Conservation (phyloP, 305 asterid species). For the Stenogyne calaminthoides region DNA sequence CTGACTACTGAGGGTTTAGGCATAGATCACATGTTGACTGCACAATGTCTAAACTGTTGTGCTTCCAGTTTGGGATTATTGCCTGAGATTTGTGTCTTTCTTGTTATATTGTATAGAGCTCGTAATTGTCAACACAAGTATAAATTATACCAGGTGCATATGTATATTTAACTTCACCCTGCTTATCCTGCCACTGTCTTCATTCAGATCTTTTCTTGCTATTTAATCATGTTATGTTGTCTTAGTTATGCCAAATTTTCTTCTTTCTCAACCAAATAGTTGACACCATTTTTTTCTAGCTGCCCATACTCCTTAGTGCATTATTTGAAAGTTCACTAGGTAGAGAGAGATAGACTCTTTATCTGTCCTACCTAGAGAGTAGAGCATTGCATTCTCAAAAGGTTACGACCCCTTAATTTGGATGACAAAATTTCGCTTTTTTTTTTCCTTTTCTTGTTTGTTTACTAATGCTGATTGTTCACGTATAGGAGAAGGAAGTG, state of each 20-base stretch:
- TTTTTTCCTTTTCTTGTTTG: constrained; percentile 8
- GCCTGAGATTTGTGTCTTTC: background rate
- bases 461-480: constrained; percentile 14
- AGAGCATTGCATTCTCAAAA: constrained; percentile 26
- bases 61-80: constrained; percentile 7
- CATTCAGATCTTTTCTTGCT: background rate
- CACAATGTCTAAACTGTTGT: background rate
- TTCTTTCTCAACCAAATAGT: constrained; percentile 2
- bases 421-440: constrained; percentile 8
- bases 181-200: background rate
- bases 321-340: background rate
- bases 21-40: constrained; percentile 8
- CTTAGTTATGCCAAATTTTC: constrained; percentile 1
- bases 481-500: constrained; percentile 51
- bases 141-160: background rate
- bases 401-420: constrained; percentile 7
- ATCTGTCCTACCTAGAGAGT: background rate
- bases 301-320: background rate
- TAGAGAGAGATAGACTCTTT: background rate
- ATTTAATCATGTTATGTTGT: background rate
- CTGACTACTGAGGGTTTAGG: constrained; percentile 9
- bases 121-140: background rate
- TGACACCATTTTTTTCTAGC: background rate
- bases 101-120: constrained; percentile 6
- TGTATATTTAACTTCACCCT: background rate